phyloP scores from a whole-genome alignment of 2,329 filamentous ascomycete species.

The Grosmannia clavigera region DNA sequence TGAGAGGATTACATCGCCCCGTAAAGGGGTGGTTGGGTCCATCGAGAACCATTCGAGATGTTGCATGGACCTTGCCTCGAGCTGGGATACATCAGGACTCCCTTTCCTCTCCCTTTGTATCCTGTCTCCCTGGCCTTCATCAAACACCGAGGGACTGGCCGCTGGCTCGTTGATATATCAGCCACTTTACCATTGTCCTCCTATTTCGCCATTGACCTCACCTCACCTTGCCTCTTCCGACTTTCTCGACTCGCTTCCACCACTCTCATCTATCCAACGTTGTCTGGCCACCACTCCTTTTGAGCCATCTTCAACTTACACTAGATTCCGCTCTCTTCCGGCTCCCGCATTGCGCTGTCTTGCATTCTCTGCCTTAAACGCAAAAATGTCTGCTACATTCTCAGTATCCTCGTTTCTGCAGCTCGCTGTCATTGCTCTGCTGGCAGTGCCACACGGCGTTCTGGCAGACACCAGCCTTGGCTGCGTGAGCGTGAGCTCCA shows the following conservation, averaged over 20 bases:
- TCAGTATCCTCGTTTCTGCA: conserved; percentile 1
- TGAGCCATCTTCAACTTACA: neutral
- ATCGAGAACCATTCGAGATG: no score
- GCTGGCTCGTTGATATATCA: neutral
- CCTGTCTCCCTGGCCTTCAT: no score
- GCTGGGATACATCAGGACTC: neutral
- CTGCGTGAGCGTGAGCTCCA: conserved; percentile 12
- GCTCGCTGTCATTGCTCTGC: conserved; percentile 2
- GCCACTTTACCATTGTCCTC: neutral
- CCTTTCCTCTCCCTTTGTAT: neutral
- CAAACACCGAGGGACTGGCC: neutral
- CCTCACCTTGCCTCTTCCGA: neutral
- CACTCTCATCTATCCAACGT: no score
- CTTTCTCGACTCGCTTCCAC: no score
- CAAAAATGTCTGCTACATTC: neutral
- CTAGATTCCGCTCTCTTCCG: neutral
- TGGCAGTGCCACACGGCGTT: conserved; percentile 2
- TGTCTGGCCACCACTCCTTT: neutral
- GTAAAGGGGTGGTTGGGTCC: no score
- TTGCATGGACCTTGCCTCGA: no score
- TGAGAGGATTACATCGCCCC: no score
- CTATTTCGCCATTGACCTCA: neutral
- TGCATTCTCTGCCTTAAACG: neutral
- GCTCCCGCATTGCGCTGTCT: neutral
- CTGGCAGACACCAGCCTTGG: conserved; percentile 8